phyloP scores from a whole-genome alignment of 73 alveolate species.

The Paraurostyla sp. region DNA sequence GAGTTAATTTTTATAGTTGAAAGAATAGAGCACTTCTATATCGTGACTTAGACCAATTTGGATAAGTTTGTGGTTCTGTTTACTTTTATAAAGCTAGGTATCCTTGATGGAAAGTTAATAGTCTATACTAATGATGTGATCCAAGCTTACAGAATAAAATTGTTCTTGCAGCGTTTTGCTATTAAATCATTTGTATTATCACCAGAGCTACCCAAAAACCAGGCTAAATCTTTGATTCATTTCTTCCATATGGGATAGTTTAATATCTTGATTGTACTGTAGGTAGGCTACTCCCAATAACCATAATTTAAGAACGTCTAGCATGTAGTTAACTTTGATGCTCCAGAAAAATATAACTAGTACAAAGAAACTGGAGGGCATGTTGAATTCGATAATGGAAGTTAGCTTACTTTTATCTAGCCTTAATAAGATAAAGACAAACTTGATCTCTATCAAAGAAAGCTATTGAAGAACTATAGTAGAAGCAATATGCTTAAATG shows the following conservation, averaged over 20 bases:
- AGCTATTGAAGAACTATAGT: not conserved
- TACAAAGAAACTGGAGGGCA: conserved; percentile 33
- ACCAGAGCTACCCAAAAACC: conserved; percentile 67
- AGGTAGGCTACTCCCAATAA: conserved; percentile 16
- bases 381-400: conserved; percentile 22
- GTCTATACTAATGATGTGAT: conserved; percentile 18
- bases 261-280: not conserved
- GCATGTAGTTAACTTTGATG: conserved; percentile 40
- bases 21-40: conserved; percentile 37
- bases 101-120: conserved; percentile 58
- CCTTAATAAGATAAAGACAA: not conserved
- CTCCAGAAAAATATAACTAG: conserved; percentile 37
- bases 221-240: conserved; percentile 42
- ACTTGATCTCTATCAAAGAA: conserved; percentile 21
- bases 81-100: conserved; percentile 59
- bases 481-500: not conserved
- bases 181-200: conserved; percentile 57
- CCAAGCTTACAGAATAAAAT: conserved; percentile 62
- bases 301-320: conserved; percentile 3
- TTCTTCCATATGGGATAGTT: conserved; percentile 72
- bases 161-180: conserved; percentile 61
- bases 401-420: not conserved
- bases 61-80: conserved; percentile 64
- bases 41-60: not conserved
- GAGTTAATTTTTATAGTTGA: not conserved